Percentiles rank a stretch among this genome's conserved stretches.
These are phyloP conservation scores for Isatis tinctoria DNA, from an alignment of 345 rosid species.

Conservation along the genomic window DNA sequence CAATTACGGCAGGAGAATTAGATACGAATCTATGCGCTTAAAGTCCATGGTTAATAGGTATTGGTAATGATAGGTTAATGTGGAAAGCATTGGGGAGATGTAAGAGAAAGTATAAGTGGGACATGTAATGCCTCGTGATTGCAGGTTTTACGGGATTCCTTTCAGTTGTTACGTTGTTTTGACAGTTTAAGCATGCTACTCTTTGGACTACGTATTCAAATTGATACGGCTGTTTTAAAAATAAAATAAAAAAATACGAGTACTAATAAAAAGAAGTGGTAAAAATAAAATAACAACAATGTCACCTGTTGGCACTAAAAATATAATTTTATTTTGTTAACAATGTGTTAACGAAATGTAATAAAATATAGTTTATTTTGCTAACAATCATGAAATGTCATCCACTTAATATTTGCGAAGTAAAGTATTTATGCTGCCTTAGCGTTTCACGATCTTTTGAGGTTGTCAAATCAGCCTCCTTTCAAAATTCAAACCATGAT, in stretches of 20 bases:
- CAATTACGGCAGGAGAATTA: conserved; percentile 21
- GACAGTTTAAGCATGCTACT: conserved; percentile 18
- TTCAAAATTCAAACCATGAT: too few species aligned
- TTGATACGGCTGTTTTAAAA: neutral
- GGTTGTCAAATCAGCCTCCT: too few species aligned
- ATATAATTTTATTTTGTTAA: too few species aligned
- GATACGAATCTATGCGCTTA: neutral
- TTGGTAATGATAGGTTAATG: conserved; percentile 25
- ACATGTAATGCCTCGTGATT: conserved; percentile 25
- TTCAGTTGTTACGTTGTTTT: neutral
- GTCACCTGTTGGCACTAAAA: neutral
- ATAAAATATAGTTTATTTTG: too few species aligned
- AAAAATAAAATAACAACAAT: neutral
- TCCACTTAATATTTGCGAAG: too few species aligned
- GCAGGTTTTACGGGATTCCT: conserved; percentile 28
- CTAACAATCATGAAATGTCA: too few species aligned
- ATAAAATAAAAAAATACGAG: neutral
- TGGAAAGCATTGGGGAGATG: conserved; percentile 12
- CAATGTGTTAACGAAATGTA: too few species aligned
- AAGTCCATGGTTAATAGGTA: conserved; percentile 25
- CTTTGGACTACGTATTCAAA: neutral
- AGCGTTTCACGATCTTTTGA: too few species aligned
- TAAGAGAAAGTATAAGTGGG: conserved; percentile 17
- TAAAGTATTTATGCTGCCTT: too few species aligned
- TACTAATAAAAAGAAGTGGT: neutral